These are phyloP conservation scores for Chlamydomonas sphaeroides DNA, from an alignment of 139 green algal species.

Conservation along the genomic window DNA sequence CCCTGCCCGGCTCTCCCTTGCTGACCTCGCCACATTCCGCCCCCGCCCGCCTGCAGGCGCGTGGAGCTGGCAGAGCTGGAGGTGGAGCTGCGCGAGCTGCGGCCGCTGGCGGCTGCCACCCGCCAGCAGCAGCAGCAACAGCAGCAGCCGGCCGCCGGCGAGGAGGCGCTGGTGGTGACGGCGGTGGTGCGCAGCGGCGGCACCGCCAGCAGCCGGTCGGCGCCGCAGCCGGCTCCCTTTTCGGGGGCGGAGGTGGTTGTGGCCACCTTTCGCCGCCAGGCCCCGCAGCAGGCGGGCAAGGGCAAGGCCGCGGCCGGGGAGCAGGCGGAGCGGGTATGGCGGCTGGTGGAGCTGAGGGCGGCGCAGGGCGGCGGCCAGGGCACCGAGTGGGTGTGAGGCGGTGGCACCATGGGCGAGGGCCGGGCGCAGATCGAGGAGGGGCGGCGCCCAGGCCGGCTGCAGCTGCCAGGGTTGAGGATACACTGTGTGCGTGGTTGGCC, in stretches of 20 bases:
- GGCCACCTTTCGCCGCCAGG: neutral
- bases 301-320: neutral
- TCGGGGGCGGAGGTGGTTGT: neutral
- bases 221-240: neutral
- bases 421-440: too few species aligned
- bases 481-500: too few species aligned
- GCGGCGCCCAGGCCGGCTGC: too few species aligned
- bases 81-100: conserved; percentile 23
- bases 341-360: neutral
- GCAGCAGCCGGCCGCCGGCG: neutral
- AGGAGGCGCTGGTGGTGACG: neutral
- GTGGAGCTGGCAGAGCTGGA: neutral
- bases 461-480: too few species aligned
- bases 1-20: too few species aligned
- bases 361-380: neutral
- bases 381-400: too few species aligned
- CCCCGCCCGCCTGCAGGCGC: neutral
- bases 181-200: neutral
- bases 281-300: too few species aligned
- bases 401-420: too few species aligned
- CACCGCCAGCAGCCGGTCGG: neutral
- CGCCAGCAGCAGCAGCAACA: too few species aligned
- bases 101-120: too few species aligned
- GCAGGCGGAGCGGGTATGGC: too few species aligned
- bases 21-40: too few species aligned